Conservation (phyloP, 352 stramenopile genomes). For the Pythium plurisporium region DNA sequence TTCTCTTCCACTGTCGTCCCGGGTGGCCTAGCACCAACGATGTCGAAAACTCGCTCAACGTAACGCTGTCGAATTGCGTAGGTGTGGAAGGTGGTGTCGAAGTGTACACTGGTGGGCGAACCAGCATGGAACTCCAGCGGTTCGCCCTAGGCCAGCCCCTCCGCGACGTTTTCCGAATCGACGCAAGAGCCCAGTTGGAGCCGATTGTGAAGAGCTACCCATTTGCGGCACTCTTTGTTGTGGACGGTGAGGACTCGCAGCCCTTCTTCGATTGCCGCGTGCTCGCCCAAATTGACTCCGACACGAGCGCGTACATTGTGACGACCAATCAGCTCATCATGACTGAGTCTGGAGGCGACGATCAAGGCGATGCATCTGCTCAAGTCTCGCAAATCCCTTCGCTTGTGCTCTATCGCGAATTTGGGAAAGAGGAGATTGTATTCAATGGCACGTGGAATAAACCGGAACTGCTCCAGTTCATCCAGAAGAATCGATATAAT, state of each 20-base stretch:
- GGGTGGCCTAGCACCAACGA: background rate
- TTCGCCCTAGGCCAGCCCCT: slow-evolving; percentile 29
- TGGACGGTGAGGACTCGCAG: slow-evolving; percentile 29
- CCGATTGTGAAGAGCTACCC: slow-evolving; percentile 17
- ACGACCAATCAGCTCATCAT: slow-evolving; percentile 22
- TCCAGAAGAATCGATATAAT: slow-evolving; percentile 32
- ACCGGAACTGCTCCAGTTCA: slow-evolving; percentile 20
- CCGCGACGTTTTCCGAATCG: slow-evolving; percentile 18
- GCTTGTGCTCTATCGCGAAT: slow-evolving; percentile 30
- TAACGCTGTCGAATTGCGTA: slow-evolving; percentile 18
- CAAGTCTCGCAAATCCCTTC: slow-evolving; percentile 9
- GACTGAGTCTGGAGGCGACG: slow-evolving; percentile 8
- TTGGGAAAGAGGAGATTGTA: slow-evolving; percentile 19
- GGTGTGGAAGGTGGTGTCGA: slow-evolving; percentile 12
- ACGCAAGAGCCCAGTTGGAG: slow-evolving; percentile 7
- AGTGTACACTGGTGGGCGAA: slow-evolving; percentile 28
- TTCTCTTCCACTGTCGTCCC: slow-evolving; percentile 28
- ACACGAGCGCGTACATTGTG: slow-evolving; percentile 23
- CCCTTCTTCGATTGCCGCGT: slow-evolving; percentile 29
- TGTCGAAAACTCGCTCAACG: slow-evolving; percentile 4
- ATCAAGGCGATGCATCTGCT: background rate
- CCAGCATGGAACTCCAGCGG: slow-evolving; percentile 37
- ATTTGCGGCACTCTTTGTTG: slow-evolving; percentile 33
- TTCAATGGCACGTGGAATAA: slow-evolving; percentile 27
- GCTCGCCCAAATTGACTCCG: slow-evolving; percentile 28